These are phyloP conservation scores for Puccinia polysora DNA, from an alignment of 1,284 basidiomycete genomes.

Conservation along the genomic window DNA sequence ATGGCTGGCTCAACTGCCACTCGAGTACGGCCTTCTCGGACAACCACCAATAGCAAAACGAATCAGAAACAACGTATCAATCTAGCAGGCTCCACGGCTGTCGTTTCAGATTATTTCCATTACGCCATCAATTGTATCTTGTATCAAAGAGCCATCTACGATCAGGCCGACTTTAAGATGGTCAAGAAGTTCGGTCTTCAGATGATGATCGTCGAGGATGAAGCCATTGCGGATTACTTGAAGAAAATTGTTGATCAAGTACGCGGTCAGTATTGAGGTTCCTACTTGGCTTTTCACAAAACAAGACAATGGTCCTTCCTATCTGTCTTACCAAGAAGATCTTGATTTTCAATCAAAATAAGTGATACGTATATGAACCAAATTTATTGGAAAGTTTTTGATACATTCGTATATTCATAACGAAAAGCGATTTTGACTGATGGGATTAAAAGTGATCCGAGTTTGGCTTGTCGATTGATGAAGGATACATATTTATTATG, in stretches of 20 bases:
- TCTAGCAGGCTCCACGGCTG: conserved; percentile 85
- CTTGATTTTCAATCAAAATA: too few relatives aligned
- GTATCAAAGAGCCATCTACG: conserved; percentile 95
- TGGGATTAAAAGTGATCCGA: not conserved
- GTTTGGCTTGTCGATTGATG: too few relatives aligned
- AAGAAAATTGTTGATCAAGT: conserved; percentile 86
- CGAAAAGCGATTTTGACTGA: conserved; percentile 4
- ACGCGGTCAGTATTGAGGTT: conserved; percentile 11
- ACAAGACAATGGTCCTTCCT: too few relatives aligned
- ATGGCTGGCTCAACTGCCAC: not conserved
- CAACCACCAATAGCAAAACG: conserved; percentile 46
- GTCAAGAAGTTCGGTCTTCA: conserved; percentile 85
- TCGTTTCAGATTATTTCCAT: conserved; percentile 99
- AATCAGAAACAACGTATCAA: conserved; percentile 63
- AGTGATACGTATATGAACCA: too few relatives aligned
- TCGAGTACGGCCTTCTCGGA: not conserved
- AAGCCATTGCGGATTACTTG: conserved; percentile 85
- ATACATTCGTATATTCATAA: not conserved
- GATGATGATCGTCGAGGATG: conserved; percentile 87
- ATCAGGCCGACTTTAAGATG: conserved; percentile 80
- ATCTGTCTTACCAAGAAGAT: too few relatives aligned
- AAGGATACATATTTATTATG: too few relatives aligned
- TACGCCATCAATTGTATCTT: conserved; percentile 96
- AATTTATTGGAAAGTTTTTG: not conserved
- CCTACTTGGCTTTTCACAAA: too few relatives aligned